Base-by-base conservation (phyloP, 139 green algal genomes). In the Ulvella scutata region DNA sequence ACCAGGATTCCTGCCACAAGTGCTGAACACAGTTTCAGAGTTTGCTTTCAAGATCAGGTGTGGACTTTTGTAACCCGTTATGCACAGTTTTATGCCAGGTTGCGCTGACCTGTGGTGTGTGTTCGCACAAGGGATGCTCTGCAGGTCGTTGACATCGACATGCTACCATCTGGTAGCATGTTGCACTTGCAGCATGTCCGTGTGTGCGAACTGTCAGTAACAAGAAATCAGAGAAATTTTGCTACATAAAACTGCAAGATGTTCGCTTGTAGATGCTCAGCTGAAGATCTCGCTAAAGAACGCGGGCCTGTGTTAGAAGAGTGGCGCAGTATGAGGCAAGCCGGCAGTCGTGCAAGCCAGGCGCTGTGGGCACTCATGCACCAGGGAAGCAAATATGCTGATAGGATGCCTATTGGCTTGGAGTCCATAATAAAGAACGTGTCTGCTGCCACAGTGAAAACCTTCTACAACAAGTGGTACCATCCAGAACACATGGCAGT, bases 291-390 rank as follows among this genome's bases (percentile, higher is more conserved):
- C 62, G 74, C 87, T 7, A 90, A 92, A 75, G 92, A 97, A 85
- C 83, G 92, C 1, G 92, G 92, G 3, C 87, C 91, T 3, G 91
- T 97, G 72, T 43, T 97, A 72, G 92, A 97, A 78, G 92, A 97
- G 80, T 91, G 84, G 90, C 82, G 92, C 29, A 81, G 87, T 77
- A 81, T 76, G 7, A 76, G 84, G 0, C 83, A 91, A 76, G 83
- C 86, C 13, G 33, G 61, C 2, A 87, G 89, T 2, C 81, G 91
- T 3, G 78, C 87, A 39, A 80, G 85, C 75, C 81, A 92, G 74
- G 89, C 91, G 2, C 87, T 96, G 78, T 97, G 91, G 91, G 83
- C 90, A 78, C 80, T 92, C 4, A 81, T 95, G 26, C 84, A 94
- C 79, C 26, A 91, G 59, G 91, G 80, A n/a, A 51, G 74, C 59